A percentile compares a stretch with the other conserved stretches of the same genome.
phyloP scores from a whole-genome alignment of 257 asterid genomes.

The Solanum gandarillasii region DNA sequence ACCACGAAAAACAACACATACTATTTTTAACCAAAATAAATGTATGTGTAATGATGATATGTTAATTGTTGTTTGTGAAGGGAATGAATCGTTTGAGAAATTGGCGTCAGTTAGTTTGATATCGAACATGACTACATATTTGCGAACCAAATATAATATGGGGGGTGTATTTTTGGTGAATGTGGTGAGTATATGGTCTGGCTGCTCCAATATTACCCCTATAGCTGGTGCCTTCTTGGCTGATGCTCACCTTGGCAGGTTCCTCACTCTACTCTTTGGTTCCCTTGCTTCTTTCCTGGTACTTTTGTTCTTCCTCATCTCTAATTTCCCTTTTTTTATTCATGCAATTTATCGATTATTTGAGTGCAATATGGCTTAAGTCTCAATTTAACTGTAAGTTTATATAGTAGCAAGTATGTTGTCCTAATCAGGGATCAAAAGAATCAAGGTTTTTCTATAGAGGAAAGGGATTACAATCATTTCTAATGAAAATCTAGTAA shows the following conservation, averaged over 20 bases:
- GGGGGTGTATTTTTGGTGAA: constrained; percentile 50
- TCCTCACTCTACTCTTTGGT: constrained; percentile 61
- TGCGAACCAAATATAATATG: constrained; percentile 50
- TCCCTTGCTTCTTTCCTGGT: constrained; percentile 49
- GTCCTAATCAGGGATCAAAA: not conserved
- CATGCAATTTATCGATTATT: not conserved
- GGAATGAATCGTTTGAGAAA: constrained; percentile 85
- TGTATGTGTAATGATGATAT: no score
- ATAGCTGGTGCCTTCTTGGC: constrained; percentile 60
- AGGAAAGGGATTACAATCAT: not conserved
- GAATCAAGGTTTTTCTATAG: no score
- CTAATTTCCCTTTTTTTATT: no score
- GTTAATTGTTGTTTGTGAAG: constrained; percentile 4
- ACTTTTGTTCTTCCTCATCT: not conserved
- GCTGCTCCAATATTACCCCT: constrained; percentile 43
- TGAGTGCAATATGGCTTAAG: no score
- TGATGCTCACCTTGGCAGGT: constrained; percentile 53
- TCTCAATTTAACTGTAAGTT: not conserved
- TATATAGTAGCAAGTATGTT: not conserved
- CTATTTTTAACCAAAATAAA: not conserved
- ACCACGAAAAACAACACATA: not conserved
- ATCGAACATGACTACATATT: constrained; percentile 52
- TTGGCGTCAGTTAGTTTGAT: constrained; percentile 72
- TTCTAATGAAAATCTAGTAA: not conserved
- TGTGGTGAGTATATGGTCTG: constrained; percentile 61